Evolutionary conservation across 176 grass and related monocot species (phyloP), one percentile per base, ranked within the genome.

Genomic region (Oryza glumipatula): DNA sequence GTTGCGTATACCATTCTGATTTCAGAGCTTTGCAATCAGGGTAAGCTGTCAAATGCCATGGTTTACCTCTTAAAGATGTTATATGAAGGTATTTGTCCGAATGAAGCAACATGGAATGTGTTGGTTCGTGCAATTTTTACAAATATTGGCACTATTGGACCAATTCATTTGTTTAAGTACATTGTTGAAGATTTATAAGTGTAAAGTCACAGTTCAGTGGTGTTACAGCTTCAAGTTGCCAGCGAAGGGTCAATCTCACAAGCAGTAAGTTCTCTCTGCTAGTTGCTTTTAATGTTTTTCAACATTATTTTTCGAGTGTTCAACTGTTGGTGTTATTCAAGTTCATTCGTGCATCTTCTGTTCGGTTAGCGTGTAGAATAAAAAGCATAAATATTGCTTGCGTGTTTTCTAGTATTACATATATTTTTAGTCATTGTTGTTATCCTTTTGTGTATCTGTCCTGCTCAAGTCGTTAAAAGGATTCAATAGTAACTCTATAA

Each of bases 11-110:
- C 93, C 58, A 93, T 70, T 43, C 65, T 98, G 44, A 93, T 98
- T 21, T 84, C 90, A 45, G 88, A 90, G 60, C 87, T 98, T 45
- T 98, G 95, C 88, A 84, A 82, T 48, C 67, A 91, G 36, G 66
- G 92, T 32, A 95, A 81, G 70, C 46, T 93, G 32, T 89, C 90
- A 85, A 83, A 91, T 92, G 85, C 95, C 58, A 87, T 91, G 77
- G 85, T 92, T 32, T 93, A 92, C 77, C 87, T 95, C 22, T 80
- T 93, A 73, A 98, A 95, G 85, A 92, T 95, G 91, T 85, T 94
- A 52, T 67, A 89, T 83, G 92, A 95, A 88, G 89, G 95, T 30
- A 82, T 98, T 65, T 85, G 13, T 86, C 93, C 95, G 72, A 98
- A 92, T 88, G 81, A 78, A 87, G 93, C 87, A 67, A 95, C 89